Evolutionary conservation across 106 monocot genomes (phyloP), one percentile per base, ranked within the genome.

Genomic region (Apostasia ramifera): DNA sequence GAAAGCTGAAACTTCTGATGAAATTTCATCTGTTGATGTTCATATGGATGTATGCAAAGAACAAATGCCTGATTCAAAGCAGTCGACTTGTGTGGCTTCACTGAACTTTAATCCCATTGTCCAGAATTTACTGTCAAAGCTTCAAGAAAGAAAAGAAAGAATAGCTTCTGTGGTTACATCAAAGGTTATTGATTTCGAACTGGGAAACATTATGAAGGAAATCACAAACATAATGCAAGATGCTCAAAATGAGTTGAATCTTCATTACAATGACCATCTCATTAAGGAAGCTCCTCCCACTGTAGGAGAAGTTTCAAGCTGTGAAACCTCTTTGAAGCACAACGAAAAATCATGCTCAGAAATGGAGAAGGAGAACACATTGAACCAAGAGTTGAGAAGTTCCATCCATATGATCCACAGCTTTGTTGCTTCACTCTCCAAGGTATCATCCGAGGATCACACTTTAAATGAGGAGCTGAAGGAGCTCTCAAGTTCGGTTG

Each of bases 381-480:
- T 73, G 53, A 67, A 69, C 63, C 81, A 78, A 72, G 81, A 86
- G 55, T 58, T 86, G 72, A 73, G 69, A 72, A 83, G 40, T 74
- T 84, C 95, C 11, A 72, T 94, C 46, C 79, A 72, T 50, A 66
- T 83, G 26, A 83, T 94, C 66, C 70, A 77, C 53, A 83, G 88
- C 51, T 88, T 83, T 69, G 81, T 91, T 8, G 39, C 71, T 8
- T 77, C 69, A 57, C 53, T 83, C 44, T 75, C 72, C 53, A 85
- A 78, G 70, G 80, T 82, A 50, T 56, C 64, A 63, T 72, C 74
- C 53, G 65, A 85, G 66, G 54, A 50, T 74, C 57, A 71, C 49
- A 66, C 46, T 39, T 49, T 82, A 37, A 13, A 51, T 63, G 66
- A 75, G 43, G 82, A 76, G 72, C 59, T 88, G 54, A 75, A 85